Conservation (phyloP, 495 filamentous ascomycete genomes). For the Bacidia rubella region DNA sequence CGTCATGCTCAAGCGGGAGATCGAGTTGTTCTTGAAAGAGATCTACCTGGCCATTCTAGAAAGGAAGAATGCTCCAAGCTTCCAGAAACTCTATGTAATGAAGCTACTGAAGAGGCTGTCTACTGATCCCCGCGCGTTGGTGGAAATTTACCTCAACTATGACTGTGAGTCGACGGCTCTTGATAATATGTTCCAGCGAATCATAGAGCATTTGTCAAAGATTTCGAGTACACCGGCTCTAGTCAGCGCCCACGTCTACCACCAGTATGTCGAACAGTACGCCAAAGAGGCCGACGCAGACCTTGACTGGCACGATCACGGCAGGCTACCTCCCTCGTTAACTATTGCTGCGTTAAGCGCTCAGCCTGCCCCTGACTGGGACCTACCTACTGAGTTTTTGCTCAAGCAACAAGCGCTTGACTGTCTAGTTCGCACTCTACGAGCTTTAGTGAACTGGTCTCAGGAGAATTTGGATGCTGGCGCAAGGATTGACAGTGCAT, state of each 20-base stretch:
- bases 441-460: constrained; percentile 88
- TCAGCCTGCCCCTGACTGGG: constrained; percentile 39
- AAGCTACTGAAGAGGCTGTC: constrained; percentile 70
- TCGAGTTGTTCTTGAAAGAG: constrained; percentile 95
- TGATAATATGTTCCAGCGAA: constrained; percentile 91
- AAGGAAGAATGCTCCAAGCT: constrained; percentile 67
- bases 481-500: constrained; percentile 32
- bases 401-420: constrained; percentile 82
- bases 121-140: constrained; percentile 72
- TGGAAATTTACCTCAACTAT: constrained; percentile 97
- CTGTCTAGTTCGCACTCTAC: constrained; percentile 72
- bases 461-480: constrained; percentile 59
- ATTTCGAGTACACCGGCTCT: constrained; percentile 65
- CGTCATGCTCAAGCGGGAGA: constrained; percentile 86
- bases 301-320: constrained; percentile 72
- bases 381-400: constrained; percentile 73
- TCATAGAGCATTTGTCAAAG: constrained; percentile 84
- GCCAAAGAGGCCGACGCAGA: constrained; percentile 40
- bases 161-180: constrained; percentile 86
- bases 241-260: constrained; percentile 64
- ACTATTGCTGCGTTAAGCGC: constrained; percentile 56
- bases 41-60: constrained; percentile 93
- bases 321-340: constrained; percentile 72
- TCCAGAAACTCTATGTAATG: constrained; percentile 87
- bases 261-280: constrained; percentile 67